These are phyloP conservation scores for Paramecium tetraurelia DNA, from an alignment of 73 alveolate species.

Conservation along the genomic window DNA sequence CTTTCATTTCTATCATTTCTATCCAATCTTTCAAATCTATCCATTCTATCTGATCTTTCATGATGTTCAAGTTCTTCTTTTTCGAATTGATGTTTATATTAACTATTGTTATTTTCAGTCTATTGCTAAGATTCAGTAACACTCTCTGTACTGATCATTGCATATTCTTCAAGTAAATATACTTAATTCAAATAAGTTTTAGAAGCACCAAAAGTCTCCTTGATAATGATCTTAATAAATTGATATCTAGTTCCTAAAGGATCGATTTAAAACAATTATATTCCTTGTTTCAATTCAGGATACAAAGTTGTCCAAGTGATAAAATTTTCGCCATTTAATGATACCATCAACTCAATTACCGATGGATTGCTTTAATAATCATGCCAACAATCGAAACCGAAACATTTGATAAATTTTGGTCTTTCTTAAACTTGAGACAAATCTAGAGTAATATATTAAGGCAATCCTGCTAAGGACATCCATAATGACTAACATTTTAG, in stretches of 20 bases:
- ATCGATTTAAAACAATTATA: conserved; percentile 64
- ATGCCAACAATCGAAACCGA: conserved; percentile 74
- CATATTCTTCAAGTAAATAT: conserved; percentile 60
- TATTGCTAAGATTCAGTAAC: conserved; percentile 36
- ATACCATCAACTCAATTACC: conserved; percentile 61
- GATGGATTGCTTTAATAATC: conserved; percentile 67
- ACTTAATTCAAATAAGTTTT: conserved; percentile 66
- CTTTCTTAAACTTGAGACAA: conserved; percentile 36
- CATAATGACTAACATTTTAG: conserved; percentile 43
- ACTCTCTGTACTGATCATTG: conserved; percentile 8
- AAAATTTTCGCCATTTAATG: conserved; percentile 49
- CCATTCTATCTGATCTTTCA: conserved; percentile 13
- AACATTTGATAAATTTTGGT: conserved; percentile 65
- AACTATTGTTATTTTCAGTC: background rate
- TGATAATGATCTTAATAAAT: conserved; percentile 54
- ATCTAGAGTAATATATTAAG: conserved; percentile 61
- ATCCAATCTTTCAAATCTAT: conserved; percentile 18
- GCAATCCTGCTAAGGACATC: conserved; percentile 68
- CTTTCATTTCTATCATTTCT: background rate
- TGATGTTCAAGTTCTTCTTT: background rate
- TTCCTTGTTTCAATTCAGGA: conserved; percentile 57
- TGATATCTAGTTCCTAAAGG: conserved; percentile 59
- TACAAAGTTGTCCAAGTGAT: conserved; percentile 66
- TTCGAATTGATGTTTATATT: background rate
- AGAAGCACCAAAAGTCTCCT: conserved; percentile 70